These are phyloP conservation scores for Ganoderma lucidum DNA, from an alignment of 1,284 basidiomycete species.

Conservation along the genomic window DNA sequence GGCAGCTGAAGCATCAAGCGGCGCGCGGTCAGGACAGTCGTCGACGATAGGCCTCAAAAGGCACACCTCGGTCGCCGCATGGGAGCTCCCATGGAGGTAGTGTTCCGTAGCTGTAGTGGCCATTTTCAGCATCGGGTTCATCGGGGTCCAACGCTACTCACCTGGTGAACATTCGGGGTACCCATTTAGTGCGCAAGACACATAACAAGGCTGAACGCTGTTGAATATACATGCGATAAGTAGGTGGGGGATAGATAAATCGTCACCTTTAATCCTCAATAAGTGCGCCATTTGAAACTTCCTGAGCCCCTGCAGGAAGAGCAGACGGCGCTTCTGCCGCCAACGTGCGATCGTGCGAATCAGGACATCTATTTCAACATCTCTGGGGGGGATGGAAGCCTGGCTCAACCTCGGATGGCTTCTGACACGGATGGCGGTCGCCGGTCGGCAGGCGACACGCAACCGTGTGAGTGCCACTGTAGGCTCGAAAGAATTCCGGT, in stretches of 20 bases:
- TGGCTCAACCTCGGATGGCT: background rate
- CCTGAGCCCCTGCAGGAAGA: background rate
- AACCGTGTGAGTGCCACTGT: conserved; percentile 4
- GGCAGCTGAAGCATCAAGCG: background rate
- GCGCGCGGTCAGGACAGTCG: background rate
- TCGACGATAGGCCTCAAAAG: background rate
- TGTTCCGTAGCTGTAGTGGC: background rate
- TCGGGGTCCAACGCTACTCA: background rate
- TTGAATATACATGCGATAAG: background rate
- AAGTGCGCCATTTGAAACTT: background rate
- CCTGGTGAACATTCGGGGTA: background rate
- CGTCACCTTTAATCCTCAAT: background rate
- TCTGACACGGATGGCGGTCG: conserved; percentile 5
- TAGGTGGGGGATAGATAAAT: background rate
- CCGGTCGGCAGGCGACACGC: conserved; percentile 6
- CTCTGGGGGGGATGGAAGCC: background rate
- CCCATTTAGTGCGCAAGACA: background rate
- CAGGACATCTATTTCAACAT: conserved; percentile 15
- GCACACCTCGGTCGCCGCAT: background rate
- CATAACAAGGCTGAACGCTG: background rate
- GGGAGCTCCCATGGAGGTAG: background rate
- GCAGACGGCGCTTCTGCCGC: conserved; percentile 10
- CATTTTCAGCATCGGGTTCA: background rate
- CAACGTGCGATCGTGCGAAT: conserved; percentile 18
- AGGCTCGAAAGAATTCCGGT: conserved; percentile 17